Evolutionary conservation across 148 eudicot species (phyloP), one percentile per base, ranked within the genome.

Genomic region (Silene uniflora): DNA sequence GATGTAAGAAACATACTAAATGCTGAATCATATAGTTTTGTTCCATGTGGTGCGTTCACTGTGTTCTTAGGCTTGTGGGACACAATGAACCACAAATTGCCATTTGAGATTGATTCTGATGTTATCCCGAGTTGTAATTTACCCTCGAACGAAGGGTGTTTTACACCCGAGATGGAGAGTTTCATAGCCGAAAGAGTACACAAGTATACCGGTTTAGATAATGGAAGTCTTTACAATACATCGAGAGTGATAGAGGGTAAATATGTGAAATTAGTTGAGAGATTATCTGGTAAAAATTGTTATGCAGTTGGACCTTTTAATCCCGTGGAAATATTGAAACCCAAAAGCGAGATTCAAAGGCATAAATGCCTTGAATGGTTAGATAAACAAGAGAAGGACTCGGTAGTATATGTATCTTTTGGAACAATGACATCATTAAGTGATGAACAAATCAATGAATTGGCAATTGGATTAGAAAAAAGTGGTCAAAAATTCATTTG

Each of bases 281-380:
- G 17, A 16, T 11, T 70, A 14, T 11, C 73, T 11, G 14, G 2
- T 4, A 70, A 70, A n/a, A 49, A 52, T 11, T 70, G 39, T 29
- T 52, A 47, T 8, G 73, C 73, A 4, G 11, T 70, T 14, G 73
- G 73, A 7, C 73, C 60, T 5, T 23, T 70, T 14, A 49, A 70
- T 49, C 73, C 73, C 2, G 29, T 27, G 1, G 29, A 27, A 21
- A 58, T 70, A 5, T 21, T 18, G 29, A 27, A 27, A 68, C 72
- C 6, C 7, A 14, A 42, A 68, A 19, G 25, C 18, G 27, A 68
- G 24, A 19, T 19, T 17, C 60, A 49, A 23, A 22, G 60, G 23
- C 18, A 70, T 24, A 6, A 49, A 13, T 70, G 73, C 59, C 73
- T 70, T 6, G 60, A 70, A 70, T 70, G 73, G 73, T 52, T 70